Evolutionary conservation across 23 red algal genomes (phyloP), one percentile per base, ranked within the genome.

Genomic region (Gracilariopsis chorda): DNA sequence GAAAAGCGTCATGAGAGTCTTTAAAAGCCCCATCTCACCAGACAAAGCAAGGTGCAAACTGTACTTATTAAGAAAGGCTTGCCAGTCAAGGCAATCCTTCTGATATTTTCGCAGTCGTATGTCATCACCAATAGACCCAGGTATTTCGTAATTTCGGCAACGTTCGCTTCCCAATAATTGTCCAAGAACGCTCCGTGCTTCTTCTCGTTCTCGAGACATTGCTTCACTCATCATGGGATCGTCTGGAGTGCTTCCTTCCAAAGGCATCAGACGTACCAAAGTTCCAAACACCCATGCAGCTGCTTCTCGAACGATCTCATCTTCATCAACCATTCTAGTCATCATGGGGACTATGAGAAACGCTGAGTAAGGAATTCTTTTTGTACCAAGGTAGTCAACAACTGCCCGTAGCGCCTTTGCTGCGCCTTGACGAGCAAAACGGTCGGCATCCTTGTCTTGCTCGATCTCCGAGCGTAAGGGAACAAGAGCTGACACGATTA

Each of bases 11-110:
- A 99, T 99, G 36, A 99, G 76, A 19, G 97, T 99, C 74, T 99
- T 99, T 20, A 93, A 93, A 27, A 99, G 87, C 32, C 97, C 97
- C 97, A 99, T 99, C 39, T 99, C 97, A 80, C 96, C 97, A 74
- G 93, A 99, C 17, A 99, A 87, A 20, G 93, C 92, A 7, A 93
- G 93, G 52, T 99, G 97, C 35, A 99, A 51, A 13, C 88, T 90
- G 88, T 95, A 99, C n/a, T 86, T 84, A 53, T 96, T 85, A 11
- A 99, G 68, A 51, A 99, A 99, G 0, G 91, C 93, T 30, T 96
- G 45, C 97, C 97, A 99, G 55, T 99, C 93, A 7, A 99, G 61
- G 32, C 97, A 94, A 53, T 99, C 93, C 48, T 96, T 89, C 51
- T 99, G 97, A 82, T 99, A 99, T 33, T 91, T 84, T 51, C 97